Evolutionary conservation across 2,329 filamentous ascomycete species (phyloP).

Genomic region (Aspergillus sclerotialis): DNA sequence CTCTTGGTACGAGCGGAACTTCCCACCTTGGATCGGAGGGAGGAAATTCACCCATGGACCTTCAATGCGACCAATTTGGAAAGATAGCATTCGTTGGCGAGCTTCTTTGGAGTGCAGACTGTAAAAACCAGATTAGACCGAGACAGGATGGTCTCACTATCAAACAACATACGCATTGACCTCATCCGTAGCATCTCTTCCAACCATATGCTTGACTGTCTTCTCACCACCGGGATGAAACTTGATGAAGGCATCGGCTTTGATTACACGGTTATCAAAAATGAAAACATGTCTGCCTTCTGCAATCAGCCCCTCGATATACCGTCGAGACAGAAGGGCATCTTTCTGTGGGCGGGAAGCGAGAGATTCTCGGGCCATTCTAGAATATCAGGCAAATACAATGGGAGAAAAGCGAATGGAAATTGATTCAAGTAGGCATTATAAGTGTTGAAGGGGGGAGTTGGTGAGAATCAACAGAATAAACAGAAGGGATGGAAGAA

Average conservation of each 20-base stretch:
- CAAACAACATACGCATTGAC: slow-evolving; percentile 66
- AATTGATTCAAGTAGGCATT: neutral
- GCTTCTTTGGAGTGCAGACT: slow-evolving; percentile 80
- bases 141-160: slow-evolving; percentile 5
- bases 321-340: slow-evolving; percentile 50
- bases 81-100: slow-evolving; percentile 67
- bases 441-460: neutral
- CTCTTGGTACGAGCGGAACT: slow-evolving; percentile 54
- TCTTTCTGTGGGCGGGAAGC: slow-evolving; percentile 35
- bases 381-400: slow-evolving; percentile 1
- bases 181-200: slow-evolving; percentile 89
- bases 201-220: slow-evolving; percentile 87
- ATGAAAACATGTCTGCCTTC: slow-evolving; percentile 75
- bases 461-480: neutral
- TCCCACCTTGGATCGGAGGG: slow-evolving; percentile 85
- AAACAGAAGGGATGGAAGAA: no score
- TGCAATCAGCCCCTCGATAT: slow-evolving; percentile 77
- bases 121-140: slow-evolving; percentile 12
- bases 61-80: slow-evolving; percentile 75
- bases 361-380: no score
- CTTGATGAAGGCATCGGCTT: slow-evolving; percentile 78
- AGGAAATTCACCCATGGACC: slow-evolving; percentile 81
- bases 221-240: slow-evolving; percentile 92
- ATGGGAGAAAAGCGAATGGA: neutral
- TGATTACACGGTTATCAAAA: slow-evolving; percentile 71